Percentiles rank a stretch among this genome's conserved stretches.
Conservation (phyloP, 2,329 filamentous ascomycete species). For the Aurifilum marmelostoma region DNA sequence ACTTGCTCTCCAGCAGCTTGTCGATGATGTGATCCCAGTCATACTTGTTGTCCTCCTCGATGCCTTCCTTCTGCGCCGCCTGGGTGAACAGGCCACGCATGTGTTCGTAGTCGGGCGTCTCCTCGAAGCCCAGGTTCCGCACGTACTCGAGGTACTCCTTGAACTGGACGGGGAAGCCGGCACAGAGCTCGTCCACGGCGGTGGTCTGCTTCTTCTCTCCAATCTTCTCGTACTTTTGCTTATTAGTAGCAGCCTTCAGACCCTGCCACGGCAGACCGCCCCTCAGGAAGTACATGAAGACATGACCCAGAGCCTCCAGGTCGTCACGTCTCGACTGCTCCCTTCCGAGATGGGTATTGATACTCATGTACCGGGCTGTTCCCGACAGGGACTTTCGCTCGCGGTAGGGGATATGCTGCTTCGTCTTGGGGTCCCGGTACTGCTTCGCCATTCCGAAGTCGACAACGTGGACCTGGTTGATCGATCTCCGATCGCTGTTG, state of each 20-base stretch:
- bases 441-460: constrained; percentile 99
- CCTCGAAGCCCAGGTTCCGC: constrained; percentile 96
- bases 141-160: constrained; percentile 98
- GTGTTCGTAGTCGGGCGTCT: constrained; percentile 98
- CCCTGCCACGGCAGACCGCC: constrained; percentile 74
- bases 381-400: constrained; percentile 96
- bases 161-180: constrained; percentile 95
- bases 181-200: constrained; percentile 93
- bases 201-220: constrained; percentile 99
- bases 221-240: constrained; percentile 99
- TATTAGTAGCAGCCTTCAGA: constrained; percentile 73
- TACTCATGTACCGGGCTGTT: constrained; percentile 98
- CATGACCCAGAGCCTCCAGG: constrained; percentile 81
- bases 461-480: constrained; percentile 97
- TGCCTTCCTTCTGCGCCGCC: constrained; percentile 51
- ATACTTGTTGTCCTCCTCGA: constrained; percentile 98
- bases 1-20: constrained; percentile 84
- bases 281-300: constrained; percentile 76
- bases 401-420: constrained; percentile 97
- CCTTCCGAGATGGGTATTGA: constrained; percentile 96
- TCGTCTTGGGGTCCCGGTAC: constrained; percentile 97
- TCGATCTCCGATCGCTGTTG: constrained; percentile 38
- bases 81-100: constrained; percentile 95
- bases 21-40: constrained; percentile 66
- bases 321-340: constrained; percentile 97